These are phyloP conservation scores for Flaveria trinervia DNA, from an alignment of 129 eudicot species.

Conservation along the genomic window DNA sequence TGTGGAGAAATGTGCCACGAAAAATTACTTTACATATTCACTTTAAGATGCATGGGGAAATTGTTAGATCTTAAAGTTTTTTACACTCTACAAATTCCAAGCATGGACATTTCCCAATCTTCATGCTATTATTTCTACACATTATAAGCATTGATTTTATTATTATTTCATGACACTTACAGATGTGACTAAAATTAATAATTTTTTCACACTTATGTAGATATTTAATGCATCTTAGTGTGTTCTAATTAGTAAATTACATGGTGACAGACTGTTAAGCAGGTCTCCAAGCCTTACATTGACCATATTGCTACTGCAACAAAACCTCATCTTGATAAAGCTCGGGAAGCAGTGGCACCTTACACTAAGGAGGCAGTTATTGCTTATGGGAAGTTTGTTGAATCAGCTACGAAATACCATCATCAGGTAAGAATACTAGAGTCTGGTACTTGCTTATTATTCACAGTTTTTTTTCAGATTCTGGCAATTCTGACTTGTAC, in stretches of 20 bases:
- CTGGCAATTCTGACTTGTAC: background rate
- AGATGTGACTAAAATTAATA: background rate
- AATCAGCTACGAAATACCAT: constrained; percentile 58
- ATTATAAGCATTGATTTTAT: background rate
- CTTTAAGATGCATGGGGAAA: background rate
- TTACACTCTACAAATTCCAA: background rate
- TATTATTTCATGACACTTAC: background rate
- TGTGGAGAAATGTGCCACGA: background rate
- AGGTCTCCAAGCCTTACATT: constrained; percentile 64
- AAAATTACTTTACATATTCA: background rate
- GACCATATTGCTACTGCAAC: constrained; percentile 61
- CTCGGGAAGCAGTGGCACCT: constrained; percentile 48
- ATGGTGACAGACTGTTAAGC: constrained; percentile 52
- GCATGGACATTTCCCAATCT: background rate
- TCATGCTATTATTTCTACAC: background rate
- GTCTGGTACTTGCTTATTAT: constrained; percentile 11
- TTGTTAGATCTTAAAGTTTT: background rate
- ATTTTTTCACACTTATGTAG: background rate
- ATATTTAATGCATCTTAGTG: constrained; percentile 1
- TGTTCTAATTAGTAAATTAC: constrained; percentile 22
- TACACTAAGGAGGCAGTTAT: constrained; percentile 58
- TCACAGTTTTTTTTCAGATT: background rate
- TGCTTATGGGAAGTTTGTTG: constrained; percentile 52
- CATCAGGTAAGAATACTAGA: constrained; percentile 46
- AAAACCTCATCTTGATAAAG: constrained; percentile 72